Percentiles rank a stretch among this genome's conserved stretches.
Evolutionary conservation across 495 filamentous ascomycete genomes (phyloP).

Genomic region (Hypoxylon subgilvum): DNA sequence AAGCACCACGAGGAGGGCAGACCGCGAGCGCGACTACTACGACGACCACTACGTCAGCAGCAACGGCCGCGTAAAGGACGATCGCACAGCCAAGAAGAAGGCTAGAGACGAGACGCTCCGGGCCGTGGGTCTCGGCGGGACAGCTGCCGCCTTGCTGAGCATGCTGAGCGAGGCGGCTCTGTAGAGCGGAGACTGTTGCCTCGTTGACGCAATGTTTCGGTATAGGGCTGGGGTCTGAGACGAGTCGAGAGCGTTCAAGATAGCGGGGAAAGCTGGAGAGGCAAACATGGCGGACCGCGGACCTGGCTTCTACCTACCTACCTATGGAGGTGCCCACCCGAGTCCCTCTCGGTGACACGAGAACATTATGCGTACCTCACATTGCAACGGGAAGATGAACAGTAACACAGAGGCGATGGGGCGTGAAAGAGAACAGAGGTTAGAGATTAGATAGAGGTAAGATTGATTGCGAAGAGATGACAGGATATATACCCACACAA

Average conservation of each 20-base stretch:
- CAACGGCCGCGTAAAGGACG: slow-evolving; percentile 18
- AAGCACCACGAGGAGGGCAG: slow-evolving; percentile 8
- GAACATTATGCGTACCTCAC: neutral
- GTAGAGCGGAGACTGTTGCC: slow-evolving; percentile 4
- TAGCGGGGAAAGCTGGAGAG: neutral
- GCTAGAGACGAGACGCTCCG: slow-evolving; percentile 48
- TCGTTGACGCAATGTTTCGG: neutral
- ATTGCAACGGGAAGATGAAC: neutral
- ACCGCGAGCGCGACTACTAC: slow-evolving; percentile 28
- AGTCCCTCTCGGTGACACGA: neutral
- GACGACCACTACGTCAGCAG: slow-evolving; percentile 26
- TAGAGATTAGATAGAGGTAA: neutral
- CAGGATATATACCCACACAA: too few relatives aligned
- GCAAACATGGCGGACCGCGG: neutral
- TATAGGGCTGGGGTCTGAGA: neutral
- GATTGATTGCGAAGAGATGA: neutral
- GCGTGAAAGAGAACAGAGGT: too few relatives aligned
- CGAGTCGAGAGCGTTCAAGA: neutral
- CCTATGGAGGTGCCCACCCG: too few relatives aligned
- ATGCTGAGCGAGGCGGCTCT: slow-evolving; percentile 58
- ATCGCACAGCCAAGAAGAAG: slow-evolving; percentile 43
- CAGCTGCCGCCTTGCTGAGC: slow-evolving; percentile 57
- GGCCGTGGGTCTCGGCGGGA: slow-evolving; percentile 58
- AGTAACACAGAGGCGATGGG: neutral
- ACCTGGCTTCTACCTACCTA: too few relatives aligned